A percentile compares a stretch with the other conserved stretches of the same genome.
These are phyloP conservation scores for Trichophyton equinum DNA, from an alignment of 2,329 filamentous ascomycete genomes.

Conservation along the genomic window DNA sequence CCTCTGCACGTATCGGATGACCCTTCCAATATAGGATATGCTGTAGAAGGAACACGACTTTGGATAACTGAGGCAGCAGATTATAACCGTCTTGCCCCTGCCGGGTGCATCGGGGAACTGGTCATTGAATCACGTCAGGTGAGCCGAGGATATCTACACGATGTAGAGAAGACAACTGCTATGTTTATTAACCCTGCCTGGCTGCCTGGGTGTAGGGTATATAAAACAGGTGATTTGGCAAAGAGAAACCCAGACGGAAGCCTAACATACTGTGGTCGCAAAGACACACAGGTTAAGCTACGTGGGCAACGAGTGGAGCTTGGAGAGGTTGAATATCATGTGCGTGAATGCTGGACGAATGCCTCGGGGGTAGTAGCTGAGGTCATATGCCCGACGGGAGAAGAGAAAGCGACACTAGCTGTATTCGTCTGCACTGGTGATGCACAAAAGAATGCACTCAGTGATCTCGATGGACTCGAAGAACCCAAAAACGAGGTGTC, in stretches of 20 bases:
- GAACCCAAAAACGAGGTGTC: background rate
- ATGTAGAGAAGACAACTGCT: constrained; percentile 37
- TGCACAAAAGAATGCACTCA: background rate
- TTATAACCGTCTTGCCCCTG: constrained; percentile 34
- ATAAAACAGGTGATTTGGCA: constrained; percentile 28
- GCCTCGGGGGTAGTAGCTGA: constrained; percentile 38
- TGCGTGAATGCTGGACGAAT: constrained; percentile 24
- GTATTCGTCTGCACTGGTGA: constrained; percentile 31
- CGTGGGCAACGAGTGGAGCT: constrained; percentile 27
- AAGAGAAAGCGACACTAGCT: constrained; percentile 35
- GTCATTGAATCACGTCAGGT: constrained; percentile 47
- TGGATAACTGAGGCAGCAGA: constrained; percentile 31
- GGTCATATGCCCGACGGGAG: constrained; percentile 36
- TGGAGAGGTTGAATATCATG: constrained; percentile 23
- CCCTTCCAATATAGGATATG: constrained; percentile 28
- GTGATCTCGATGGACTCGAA: background rate
- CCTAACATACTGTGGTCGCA: constrained; percentile 23
- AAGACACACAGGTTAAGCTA: constrained; percentile 26
- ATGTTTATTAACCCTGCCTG: constrained; percentile 40
- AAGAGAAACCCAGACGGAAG: constrained; percentile 21
- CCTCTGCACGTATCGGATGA: constrained; percentile 23
- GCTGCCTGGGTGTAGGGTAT: constrained; percentile 16
- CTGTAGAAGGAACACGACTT: constrained; percentile 12
- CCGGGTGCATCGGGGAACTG: constrained; percentile 47
- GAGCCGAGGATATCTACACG: constrained; percentile 24